A percentile compares a stretch with the other conserved stretches of the same genome.
Conservation (phyloP, 352 stramenopile genomes). For the Phytophthora podocarpi region DNA sequence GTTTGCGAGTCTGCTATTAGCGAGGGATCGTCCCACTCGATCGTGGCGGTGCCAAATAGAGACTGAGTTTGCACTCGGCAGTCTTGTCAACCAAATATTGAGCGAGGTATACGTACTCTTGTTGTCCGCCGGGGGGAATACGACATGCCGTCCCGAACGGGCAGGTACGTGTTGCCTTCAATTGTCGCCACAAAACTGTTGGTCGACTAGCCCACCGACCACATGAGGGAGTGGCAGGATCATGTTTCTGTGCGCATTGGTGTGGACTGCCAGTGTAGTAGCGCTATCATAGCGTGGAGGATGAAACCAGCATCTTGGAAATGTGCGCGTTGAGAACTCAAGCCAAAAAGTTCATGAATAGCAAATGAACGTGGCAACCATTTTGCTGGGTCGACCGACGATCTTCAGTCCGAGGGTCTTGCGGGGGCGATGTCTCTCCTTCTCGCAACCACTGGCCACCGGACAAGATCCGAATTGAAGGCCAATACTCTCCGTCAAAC, state of each 20-base stretch:
- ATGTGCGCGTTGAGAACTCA: neutral
- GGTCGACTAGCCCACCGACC: constrained; percentile 28
- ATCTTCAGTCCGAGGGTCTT: too few relatives aligned
- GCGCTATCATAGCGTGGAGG: constrained; percentile 6
- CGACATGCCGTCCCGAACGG: constrained; percentile 34
- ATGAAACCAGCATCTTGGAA: constrained; percentile 24
- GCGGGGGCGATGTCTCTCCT: too few relatives aligned
- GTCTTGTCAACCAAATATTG: constrained; percentile 23
- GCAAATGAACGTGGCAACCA: neutral
- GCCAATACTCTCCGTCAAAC: neutral
- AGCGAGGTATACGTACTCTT: constrained; percentile 34
- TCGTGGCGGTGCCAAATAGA: constrained; percentile 13
- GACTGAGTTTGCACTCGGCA: constrained; percentile 13
- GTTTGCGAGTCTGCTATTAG: constrained; percentile 24
- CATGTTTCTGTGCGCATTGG: constrained; percentile 38
- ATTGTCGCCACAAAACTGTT: constrained; percentile 41
- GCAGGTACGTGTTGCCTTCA: constrained; percentile 36
- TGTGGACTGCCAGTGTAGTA: neutral
- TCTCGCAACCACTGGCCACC: too few relatives aligned
- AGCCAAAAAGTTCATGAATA: constrained; percentile 14
- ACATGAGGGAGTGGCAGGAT: constrained; percentile 32
- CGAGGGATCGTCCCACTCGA: constrained; percentile 26
- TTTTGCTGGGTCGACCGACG: neutral
- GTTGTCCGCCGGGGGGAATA: constrained; percentile 31
- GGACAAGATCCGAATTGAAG: constrained; percentile 12